Conservation (phyloP, 2,329 filamentous ascomycete species). For the Zelopaecilomyces penicillatus region DNA sequence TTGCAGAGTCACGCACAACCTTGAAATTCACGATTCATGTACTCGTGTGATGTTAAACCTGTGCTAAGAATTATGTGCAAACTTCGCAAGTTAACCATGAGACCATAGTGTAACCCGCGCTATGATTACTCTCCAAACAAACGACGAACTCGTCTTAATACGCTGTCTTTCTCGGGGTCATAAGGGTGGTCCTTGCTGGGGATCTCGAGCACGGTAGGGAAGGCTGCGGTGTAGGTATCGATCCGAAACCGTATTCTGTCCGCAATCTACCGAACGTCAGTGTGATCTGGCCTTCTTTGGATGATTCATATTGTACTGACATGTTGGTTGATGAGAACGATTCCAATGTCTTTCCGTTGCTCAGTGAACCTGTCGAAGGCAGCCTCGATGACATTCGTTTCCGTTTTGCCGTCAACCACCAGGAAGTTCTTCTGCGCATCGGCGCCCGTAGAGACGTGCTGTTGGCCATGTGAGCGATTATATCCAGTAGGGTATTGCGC, state of each 20-base stretch:
- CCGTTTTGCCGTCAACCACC: slow-evolving; percentile 90
- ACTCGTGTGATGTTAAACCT: no score
- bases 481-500: not conserved
- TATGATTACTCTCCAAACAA: slow-evolving; percentile 56
- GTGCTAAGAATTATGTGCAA: no score
- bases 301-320: slow-evolving; percentile 40
- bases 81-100: no score
- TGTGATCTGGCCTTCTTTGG: not conserved
- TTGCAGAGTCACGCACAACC: no score
- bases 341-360: slow-evolving; percentile 91
- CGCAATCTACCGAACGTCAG: slow-evolving; percentile 57
- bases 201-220: slow-evolving; percentile 93
- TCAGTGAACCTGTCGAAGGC: slow-evolving; percentile 85
- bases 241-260: slow-evolving; percentile 87
- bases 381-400: slow-evolving; percentile 76
- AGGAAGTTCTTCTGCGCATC: slow-evolving; percentile 96
- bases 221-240: slow-evolving; percentile 87
- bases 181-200: slow-evolving; percentile 99
- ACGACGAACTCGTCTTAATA: slow-evolving; percentile 72
- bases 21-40: no score
- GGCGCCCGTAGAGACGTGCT: slow-evolving; percentile 87
- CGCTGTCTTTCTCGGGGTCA: slow-evolving; percentile 97
- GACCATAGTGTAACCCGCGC: no score
- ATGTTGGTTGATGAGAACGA: slow-evolving; percentile 96
- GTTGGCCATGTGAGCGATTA: slow-evolving; percentile 4